Percentiles rank a stretch among this genome's conserved stretches.
Conservation (phyloP, 352 stramenopile genomes). For the Phytophthora citricola region DNA sequence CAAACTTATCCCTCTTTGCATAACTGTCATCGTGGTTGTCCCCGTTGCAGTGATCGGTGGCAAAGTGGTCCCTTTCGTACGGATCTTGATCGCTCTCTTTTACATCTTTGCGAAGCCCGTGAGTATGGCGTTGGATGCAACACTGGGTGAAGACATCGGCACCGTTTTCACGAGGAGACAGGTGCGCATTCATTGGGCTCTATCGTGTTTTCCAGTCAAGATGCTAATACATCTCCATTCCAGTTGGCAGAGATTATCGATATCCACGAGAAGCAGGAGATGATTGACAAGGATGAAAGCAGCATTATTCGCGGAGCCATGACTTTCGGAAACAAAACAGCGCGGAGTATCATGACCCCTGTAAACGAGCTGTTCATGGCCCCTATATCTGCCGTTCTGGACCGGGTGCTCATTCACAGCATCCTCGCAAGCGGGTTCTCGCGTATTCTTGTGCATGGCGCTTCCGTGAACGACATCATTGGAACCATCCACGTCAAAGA, state of each 20-base stretch:
- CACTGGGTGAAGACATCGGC: constrained; percentile 94
- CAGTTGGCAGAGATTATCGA: constrained; percentile 97
- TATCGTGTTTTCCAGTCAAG: neutral
- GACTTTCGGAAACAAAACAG: constrained; percentile 92
- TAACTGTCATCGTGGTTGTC: neutral
- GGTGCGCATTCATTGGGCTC: constrained; percentile 27
- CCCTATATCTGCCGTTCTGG: constrained; percentile 67
- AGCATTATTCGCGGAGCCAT: constrained; percentile 96
- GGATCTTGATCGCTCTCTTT: constrained; percentile 93
- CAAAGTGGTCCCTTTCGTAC: constrained; percentile 91
- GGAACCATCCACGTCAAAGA: constrained; percentile 99
- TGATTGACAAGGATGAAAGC: constrained; percentile 94
- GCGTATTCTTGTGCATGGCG: constrained; percentile 93
- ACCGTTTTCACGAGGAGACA: constrained; percentile 94
- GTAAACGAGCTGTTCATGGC: constrained; percentile 97
- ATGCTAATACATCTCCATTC: neutral
- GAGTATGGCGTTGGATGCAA: constrained; percentile 91
- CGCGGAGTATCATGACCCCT: constrained; percentile 95
- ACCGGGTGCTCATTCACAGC: constrained; percentile 89
- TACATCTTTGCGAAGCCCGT: constrained; percentile 96
- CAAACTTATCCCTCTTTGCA: neutral
- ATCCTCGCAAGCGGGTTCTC: constrained; percentile 97
- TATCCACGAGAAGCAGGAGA: constrained; percentile 95
- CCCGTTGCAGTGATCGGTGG: constrained; percentile 59
- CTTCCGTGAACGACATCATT: constrained; percentile 92